Base-by-base conservation (phyloP, 805 yeast genomes). In the Soucietia sequanensis region DNA sequence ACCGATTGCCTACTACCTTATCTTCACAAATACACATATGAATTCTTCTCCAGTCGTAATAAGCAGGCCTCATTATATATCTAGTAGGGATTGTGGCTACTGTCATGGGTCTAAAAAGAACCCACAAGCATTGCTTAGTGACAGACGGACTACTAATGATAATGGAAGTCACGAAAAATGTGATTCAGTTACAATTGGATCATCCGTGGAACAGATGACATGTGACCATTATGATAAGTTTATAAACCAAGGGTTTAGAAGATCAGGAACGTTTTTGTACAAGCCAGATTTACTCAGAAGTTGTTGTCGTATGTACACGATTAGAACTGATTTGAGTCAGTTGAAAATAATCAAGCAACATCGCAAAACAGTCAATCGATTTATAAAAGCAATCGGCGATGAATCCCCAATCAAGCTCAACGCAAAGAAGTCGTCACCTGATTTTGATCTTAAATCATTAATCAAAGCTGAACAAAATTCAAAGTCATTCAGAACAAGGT, bases 291-390 rank as follows among this genome's bases (percentile, higher is more conserved):
- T 78, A 41, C 50, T 83, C 20, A 58, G 89, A 25, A 77, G 78
- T 27, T 89, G 97, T 53, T 89, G 97, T 48, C 70, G 90, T 14
- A 71, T 80, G 56, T 86, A 78, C 54, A 82, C 96, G 0, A 85
- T 89, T 12, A 57, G 96, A 34, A 80, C 95, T 0, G 65, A 65
- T 15, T 57, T 74, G 12, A 51, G 50, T 0, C 48, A 56, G 17
- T 68, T 80, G 45, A 65, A 67, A 23, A 55, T 81, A 5, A 60
- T 68, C 16, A 87, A 86, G 52, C 90, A 85, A 31, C 81, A 80
- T 37, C 70, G 88, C 24, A 78, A 80, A 38, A 69, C 72, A 3
- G 52, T 87, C 4, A 85, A 83, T 47, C 66, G 82, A 43, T 84
- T 86, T 47, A 70, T 65, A 13, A 61, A 62, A 20, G 65, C 52